Evolutionary conservation across 1,284 basidiomycete genomes (phyloP).

Genomic region (Apiotrichum laibachii): DNA sequence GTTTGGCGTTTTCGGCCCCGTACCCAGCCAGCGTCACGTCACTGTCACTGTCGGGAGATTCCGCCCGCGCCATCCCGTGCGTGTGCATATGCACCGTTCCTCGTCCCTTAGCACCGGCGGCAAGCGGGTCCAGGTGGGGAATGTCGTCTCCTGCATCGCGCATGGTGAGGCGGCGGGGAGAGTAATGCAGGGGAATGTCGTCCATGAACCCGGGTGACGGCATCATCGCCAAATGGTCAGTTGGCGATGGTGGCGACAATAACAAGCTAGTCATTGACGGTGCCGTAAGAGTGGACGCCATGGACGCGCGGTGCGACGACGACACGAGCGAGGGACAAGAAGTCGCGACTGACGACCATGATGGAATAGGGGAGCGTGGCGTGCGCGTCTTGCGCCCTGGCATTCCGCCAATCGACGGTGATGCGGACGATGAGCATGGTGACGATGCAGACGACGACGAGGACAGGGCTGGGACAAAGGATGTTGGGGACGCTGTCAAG

Average conservation of each 20-base stretch:
- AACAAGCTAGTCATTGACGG: slow-evolving; percentile 21
- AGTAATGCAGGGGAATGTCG: slow-evolving; percentile 1
- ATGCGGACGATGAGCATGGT: neutral
- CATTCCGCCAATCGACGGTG: neutral
- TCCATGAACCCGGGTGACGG: slow-evolving; percentile 2
- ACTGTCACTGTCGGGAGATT: neutral
- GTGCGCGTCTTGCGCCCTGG: slow-evolving; percentile 13
- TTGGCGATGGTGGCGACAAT: slow-evolving; percentile 19
- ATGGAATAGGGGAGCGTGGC: slow-evolving; percentile 20
- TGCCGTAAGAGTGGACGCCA: slow-evolving; percentile 23
- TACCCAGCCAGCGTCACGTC: neutral
- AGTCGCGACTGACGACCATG: slow-evolving; percentile 18
- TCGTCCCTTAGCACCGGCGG: neutral
- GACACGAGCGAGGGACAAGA: slow-evolving; percentile 20
- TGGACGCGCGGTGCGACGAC: slow-evolving; percentile 20
- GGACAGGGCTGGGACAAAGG: neutral
- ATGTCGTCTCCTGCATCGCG: slow-evolving; percentile 2
- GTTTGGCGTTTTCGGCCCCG: neutral
- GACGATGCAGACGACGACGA: neutral
- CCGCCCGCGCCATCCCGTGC: neutral
- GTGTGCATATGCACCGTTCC: neutral
- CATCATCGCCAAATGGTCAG: slow-evolving; percentile 10
- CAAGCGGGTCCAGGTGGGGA: neutral
- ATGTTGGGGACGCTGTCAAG: neutral
- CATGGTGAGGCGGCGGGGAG: too few species aligned